Evolutionary conservation across 257 asterid genomes (phyloP).

Genomic region (Nicotiana otophora): DNA sequence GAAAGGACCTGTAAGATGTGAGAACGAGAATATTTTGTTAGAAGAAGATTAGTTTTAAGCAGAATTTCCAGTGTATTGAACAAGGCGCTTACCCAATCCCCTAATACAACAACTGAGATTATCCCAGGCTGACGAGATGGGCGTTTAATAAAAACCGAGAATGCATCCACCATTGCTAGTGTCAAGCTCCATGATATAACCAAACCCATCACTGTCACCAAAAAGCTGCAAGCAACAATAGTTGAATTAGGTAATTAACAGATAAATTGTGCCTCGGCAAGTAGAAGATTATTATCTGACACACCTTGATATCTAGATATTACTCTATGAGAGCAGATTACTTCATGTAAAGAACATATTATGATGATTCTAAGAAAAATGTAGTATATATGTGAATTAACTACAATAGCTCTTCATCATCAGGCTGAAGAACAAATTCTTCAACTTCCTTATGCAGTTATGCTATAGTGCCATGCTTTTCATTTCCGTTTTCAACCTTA

Average conservation of each 20-base stretch:
- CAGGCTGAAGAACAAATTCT: neutral
- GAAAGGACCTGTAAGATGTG: slow-evolving; percentile 45
- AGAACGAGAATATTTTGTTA: neutral
- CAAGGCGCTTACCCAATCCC: slow-evolving; percentile 64
- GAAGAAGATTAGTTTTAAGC: neutral
- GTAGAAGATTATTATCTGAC: neutral
- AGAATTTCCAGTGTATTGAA: neutral
- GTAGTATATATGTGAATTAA: neutral
- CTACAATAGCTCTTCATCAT: neutral
- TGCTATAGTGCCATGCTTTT: neutral
- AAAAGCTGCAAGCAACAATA: slow-evolving; percentile 50
- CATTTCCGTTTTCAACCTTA: neutral
- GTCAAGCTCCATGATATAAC: slow-evolving; percentile 93
- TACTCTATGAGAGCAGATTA: neutral
- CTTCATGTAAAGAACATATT: neutral
- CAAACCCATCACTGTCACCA: slow-evolving; percentile 84
- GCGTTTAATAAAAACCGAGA: slow-evolving; percentile 56
- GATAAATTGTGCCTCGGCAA: neutral
- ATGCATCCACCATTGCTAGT: slow-evolving; percentile 67
- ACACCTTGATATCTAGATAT: neutral
- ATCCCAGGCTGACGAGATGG: slow-evolving; percentile 56
- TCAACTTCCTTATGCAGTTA: neutral
- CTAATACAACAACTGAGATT: slow-evolving; percentile 53
- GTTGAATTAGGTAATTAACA: neutral
- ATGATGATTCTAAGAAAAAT: neutral